Evolutionary conservation across 2,329 filamentous ascomycete genomes (phyloP).

Genomic region (Colletotrichum eremochloae): DNA sequence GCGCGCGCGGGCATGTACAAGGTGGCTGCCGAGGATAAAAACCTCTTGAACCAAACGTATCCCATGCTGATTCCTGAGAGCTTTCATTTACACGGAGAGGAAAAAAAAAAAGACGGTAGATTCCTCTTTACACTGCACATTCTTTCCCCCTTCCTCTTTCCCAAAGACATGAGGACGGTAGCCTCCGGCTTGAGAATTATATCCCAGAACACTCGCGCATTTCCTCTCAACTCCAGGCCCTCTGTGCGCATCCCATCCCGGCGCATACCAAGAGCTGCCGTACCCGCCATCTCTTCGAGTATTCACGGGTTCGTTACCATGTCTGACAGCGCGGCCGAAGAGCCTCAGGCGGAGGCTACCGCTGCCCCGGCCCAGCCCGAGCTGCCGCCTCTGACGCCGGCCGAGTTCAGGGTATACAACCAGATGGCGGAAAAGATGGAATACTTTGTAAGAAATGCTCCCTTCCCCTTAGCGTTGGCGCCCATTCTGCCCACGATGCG

Average conservation of each 20-base stretch:
- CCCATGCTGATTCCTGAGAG: neutral
- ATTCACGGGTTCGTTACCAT: neutral
- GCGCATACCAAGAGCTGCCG: neutral
- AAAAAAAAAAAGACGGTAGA: neutral
- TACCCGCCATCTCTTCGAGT: neutral
- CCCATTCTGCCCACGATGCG: neutral
- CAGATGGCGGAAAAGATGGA: conserved; percentile 82
- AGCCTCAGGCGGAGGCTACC: conserved; percentile 3
- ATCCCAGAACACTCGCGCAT: neutral
- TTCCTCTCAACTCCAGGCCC: conserved; percentile 7
- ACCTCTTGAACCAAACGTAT: neutral
- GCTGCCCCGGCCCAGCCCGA: conserved; percentile 8
- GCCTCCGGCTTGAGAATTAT: neutral
- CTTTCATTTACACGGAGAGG: too few species aligned
- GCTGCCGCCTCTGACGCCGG: conserved; percentile 73
- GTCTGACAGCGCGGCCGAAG: conserved; percentile 28
- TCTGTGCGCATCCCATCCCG: neutral
- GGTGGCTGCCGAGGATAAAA: neutral
- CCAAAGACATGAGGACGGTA: conserved; percentile 14
- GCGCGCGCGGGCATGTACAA: conserved; percentile 5
- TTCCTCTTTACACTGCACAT: neutral
- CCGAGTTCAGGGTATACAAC: conserved; percentile 79
- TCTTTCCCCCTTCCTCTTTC: neutral
- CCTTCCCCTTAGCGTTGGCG: neutral
- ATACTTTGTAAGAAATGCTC: conserved; percentile 67